phyloP scores from a whole-genome alignment of 163 green algal species.

The Scenedesmus sp. region DNA sequence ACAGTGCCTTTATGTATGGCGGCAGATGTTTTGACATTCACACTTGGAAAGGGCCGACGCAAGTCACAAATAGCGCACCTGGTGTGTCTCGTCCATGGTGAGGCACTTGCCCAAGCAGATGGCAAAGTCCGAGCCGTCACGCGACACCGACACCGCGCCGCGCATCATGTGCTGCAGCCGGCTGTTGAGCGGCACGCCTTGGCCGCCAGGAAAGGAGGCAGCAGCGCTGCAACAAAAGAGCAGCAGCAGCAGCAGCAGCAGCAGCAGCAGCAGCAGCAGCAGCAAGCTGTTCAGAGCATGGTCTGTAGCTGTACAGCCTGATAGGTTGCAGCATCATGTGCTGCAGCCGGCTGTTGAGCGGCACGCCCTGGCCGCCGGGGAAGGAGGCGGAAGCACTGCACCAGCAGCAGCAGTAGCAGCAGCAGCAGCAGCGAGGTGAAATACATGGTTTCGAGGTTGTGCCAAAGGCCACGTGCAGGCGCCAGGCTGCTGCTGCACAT shows the following conservation, averaged over 20 bases:
- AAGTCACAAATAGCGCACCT: constrained; percentile 24
- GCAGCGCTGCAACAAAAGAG: constrained; percentile 44
- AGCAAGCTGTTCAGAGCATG: neutral
- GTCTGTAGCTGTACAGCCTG: too few relatives aligned
- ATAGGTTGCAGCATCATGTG: neutral
- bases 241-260: constrained; percentile 29
- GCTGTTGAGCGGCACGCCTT: constrained; percentile 6
- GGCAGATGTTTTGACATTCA: too few relatives aligned
- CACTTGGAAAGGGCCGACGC: too few relatives aligned
- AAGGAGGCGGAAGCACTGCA: constrained; percentile 47
- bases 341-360: constrained; percentile 30
- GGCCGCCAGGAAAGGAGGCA: constrained; percentile 24
- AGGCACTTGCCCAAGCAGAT: constrained; percentile 52
- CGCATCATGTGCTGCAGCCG: constrained; percentile 39
- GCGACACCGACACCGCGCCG: constrained; percentile 54
- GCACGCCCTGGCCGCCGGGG: constrained; percentile 12
- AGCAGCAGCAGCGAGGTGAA: constrained; percentile 21
- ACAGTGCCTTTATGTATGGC: neutral
- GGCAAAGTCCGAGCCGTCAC: constrained; percentile 54
- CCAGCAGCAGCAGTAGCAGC: too few relatives aligned
- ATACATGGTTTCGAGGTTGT: too few relatives aligned
- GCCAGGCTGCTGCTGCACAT: too few relatives aligned
- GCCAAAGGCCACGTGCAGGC: too few relatives aligned
- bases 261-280: neutral
- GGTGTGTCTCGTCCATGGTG: constrained; percentile 51